A percentile compares a stretch with the other conserved stretches of the same genome.
Evolutionary conservation across 2,329 filamentous ascomycete species (phyloP).

Genomic region (Colletotrichum tabaci): DNA sequence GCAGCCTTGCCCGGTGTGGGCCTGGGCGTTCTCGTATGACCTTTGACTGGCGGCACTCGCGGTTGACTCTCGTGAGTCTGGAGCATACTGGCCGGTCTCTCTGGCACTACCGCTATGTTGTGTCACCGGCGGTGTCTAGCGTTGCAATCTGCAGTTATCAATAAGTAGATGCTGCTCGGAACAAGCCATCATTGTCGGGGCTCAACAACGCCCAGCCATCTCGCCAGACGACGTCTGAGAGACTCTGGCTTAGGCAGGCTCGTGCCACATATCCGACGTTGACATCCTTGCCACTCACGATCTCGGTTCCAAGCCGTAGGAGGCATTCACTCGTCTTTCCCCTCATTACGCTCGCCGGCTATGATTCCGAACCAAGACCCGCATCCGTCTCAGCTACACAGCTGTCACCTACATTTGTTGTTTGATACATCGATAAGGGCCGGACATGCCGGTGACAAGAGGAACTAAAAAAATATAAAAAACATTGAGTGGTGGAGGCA

Average conservation of each 20-base stretch:
- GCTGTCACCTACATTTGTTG: conserved; percentile 3
- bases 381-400: conserved; percentile 28
- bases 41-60: conserved; percentile 1
- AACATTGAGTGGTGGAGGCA: conserved; percentile 7
- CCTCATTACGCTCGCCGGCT: not conserved
- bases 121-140: conserved; percentile 27
- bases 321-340: not conserved
- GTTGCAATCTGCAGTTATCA: not conserved
- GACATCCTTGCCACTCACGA: conserved; percentile 4
- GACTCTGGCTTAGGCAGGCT: conserved; percentile 12
- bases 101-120: conserved; percentile 33
- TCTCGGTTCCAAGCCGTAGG: not conserved
- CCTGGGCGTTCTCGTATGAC: conserved; percentile 8
- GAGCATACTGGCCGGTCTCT: conserved; percentile 31
- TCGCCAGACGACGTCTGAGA: conserved; percentile 10
- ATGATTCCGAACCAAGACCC: conserved; percentile 1
- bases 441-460: conserved; percentile 30
- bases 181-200: conserved; percentile 5
- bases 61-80: conserved; percentile 22
- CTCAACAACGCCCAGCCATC: not conserved
- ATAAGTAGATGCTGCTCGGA: not conserved
- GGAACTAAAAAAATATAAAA: conserved; percentile 12
- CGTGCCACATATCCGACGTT: conserved; percentile 23
- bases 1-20: not conserved
- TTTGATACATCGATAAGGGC: conserved; percentile 28